Evolutionary conservation across 441 rosid species (phyloP).

Genomic region (Adansonia rubrostipa): DNA sequence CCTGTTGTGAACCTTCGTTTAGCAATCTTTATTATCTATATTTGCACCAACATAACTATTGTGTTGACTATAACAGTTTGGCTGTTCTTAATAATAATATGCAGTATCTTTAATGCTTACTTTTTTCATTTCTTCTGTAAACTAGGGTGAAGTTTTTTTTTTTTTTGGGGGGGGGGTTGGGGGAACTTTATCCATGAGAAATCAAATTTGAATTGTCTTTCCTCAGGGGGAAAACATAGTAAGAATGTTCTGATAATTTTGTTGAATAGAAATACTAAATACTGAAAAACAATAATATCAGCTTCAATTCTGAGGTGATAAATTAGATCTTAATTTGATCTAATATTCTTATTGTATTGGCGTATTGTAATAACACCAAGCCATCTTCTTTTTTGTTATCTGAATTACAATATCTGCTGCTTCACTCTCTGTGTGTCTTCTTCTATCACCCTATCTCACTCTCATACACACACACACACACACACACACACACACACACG

Average conservation of each 20-base stretch:
- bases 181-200: not conserved
- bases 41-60: not conserved
- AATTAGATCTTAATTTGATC: constrained; percentile 4
- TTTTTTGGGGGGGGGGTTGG: too few species aligned
- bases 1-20: not conserved
- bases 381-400: not conserved
- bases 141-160: not conserved
- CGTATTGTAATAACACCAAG: not conserved
- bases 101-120: not conserved
- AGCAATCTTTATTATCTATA: not conserved
- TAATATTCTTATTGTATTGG: not conserved
- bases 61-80: not conserved
- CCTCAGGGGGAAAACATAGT: not conserved
- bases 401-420: constrained; percentile 9
- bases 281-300: not conserved
- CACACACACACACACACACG: not conserved
- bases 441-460: constrained; percentile 2
- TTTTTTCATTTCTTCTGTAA: not conserved
- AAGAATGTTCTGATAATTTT: not conserved
- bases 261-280: not conserved
- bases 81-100: not conserved
- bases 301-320: constrained; percentile 6
- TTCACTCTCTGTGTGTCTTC: constrained; percentile 16
- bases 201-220: not conserved
- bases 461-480: not conserved